A percentile compares a stretch with the other conserved stretches of the same genome.
phyloP scores from a whole-genome alignment of 2,329 filamentous ascomycete genomes.

The Talaromyces albobiverticillius region DNA sequence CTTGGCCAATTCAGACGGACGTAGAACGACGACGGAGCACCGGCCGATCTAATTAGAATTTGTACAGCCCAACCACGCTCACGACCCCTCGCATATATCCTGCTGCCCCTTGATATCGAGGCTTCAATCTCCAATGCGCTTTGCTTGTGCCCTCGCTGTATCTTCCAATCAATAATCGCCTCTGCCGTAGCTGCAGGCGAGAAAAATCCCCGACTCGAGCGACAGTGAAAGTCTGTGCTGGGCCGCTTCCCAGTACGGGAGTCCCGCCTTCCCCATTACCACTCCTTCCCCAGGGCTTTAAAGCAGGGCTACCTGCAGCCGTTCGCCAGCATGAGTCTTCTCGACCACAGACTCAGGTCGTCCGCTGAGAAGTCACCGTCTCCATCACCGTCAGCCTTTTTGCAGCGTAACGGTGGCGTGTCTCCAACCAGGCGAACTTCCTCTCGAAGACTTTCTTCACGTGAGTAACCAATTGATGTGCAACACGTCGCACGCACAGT shows the following conservation, averaged over 20 bases:
- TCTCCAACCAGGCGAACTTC: conserved; percentile 14
- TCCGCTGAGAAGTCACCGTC: conserved; percentile 2
- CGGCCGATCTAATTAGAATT: too few relatives aligned
- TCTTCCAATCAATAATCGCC: conserved; percentile 10
- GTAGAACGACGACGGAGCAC: too few relatives aligned
- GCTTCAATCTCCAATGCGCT: not conserved
- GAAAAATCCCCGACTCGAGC: conserved; percentile 9
- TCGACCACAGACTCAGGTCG: conserved; percentile 10
- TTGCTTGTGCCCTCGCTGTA: conserved; percentile 1
- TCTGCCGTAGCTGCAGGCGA: not conserved
- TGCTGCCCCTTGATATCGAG: conserved; percentile 5
- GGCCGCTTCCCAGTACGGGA: conserved; percentile 7
- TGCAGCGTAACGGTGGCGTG: conserved; percentile 11
- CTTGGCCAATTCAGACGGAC: not conserved
- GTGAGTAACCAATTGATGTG: conserved; percentile 1
- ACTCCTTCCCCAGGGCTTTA: not conserved
- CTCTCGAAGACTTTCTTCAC: conserved; percentile 11
- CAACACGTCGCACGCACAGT: not conserved
- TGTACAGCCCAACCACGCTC: not conserved
- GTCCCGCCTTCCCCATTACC: conserved; percentile 10
- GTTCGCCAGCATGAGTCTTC: conserved; percentile 10
- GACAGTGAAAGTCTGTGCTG: not conserved
- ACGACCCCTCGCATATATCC: conserved; percentile 14
- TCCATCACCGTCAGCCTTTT: conserved; percentile 11
- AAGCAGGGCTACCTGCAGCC: conserved; percentile 1